A percentile compares a stretch with the other conserved stretches of the same genome.
phyloP scores from a whole-genome alignment of 169 alveolate genomes.

The Amoebophrya sp. region DNA sequence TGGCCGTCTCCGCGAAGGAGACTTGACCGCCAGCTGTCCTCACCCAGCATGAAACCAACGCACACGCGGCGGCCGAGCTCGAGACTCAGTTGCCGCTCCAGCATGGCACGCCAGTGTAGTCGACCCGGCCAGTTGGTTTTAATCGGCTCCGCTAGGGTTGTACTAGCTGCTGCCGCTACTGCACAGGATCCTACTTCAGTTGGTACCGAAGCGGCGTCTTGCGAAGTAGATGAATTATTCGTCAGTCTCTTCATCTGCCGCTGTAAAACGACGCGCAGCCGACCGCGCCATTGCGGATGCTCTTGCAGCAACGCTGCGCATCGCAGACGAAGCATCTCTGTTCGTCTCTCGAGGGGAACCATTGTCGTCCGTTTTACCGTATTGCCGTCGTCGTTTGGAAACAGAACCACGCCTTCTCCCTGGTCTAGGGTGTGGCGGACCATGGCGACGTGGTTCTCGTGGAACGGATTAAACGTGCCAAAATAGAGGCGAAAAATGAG shows the following conservation, averaged over 20 bases:
- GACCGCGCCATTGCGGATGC: too few species aligned
- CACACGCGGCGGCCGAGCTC: not conserved
- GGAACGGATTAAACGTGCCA: not conserved
- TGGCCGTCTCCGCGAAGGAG: not conserved
- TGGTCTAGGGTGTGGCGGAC: not conserved
- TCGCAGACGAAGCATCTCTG: not conserved
- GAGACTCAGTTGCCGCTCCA: not conserved
- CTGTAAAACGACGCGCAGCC: not conserved
- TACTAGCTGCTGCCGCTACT: too few species aligned
- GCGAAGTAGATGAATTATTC: too few species aligned
- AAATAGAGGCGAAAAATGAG: not conserved
- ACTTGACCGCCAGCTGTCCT: not conserved
- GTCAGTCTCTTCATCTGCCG: too few species aligned
- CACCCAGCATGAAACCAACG: not conserved
- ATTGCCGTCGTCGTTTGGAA: not conserved
- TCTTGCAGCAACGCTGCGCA: not conserved
- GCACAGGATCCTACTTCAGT: too few species aligned
- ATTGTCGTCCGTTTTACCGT: not conserved
- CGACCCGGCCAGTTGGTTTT: not conserved
- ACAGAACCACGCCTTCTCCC: not conserved
- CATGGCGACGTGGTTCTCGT: conserved; percentile 20
- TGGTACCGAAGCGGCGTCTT: too few species aligned
- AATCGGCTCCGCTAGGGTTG: too few species aligned
- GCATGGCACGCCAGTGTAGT: not conserved
- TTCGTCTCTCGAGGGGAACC: not conserved